Evolutionary conservation across 2,329 filamentous ascomycete genomes (phyloP).

Genomic region (Basipetospora chlamydospora): DNA sequence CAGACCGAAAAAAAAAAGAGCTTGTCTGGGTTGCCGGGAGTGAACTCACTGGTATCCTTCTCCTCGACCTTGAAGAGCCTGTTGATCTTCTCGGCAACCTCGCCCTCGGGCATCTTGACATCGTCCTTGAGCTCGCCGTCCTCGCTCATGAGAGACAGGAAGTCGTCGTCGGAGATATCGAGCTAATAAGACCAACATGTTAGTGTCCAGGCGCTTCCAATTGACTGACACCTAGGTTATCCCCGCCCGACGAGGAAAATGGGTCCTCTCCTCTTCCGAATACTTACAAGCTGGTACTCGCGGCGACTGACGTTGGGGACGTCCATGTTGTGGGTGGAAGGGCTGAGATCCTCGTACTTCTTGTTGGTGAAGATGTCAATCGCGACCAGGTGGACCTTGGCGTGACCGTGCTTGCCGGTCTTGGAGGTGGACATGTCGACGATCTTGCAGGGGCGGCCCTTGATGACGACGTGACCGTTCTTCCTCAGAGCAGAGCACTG

Average conservation of each 20-base stretch:
- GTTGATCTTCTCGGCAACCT: conserved; percentile 74
- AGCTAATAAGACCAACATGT: conserved; percentile 52
- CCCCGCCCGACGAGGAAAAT: too few relatives aligned
- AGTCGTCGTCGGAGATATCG: conserved; percentile 85
- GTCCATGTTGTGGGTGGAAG: conserved; percentile 96
- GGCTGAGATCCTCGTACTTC: conserved; percentile 98
- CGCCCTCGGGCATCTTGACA: conserved; percentile 81
- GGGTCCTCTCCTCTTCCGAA: too few relatives aligned
- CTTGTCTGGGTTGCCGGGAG: too few relatives aligned
- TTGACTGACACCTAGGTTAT: too few relatives aligned
- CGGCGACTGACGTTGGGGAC: conserved; percentile 83
- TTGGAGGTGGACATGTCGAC: conserved; percentile 99
- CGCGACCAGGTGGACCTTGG: conserved; percentile 97
- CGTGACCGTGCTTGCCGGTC: conserved; percentile 99
- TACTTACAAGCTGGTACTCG: conserved; percentile 91
- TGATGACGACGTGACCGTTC: conserved; percentile 98
- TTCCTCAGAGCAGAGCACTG: conserved; percentile 99
- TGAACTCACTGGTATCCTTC: conserved; percentile 80
- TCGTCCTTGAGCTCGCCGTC: conserved; percentile 85
- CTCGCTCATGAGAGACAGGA: conserved; percentile 85
- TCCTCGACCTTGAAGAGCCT: conserved; percentile 68
- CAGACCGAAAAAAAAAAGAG: too few relatives aligned
- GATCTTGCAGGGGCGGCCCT: conserved; percentile 99
- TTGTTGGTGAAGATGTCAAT: conserved; percentile 99
- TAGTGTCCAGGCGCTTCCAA: too few relatives aligned